Conservation (phyloP, 441 rosid genomes). For the Adansonia madagascariensis region DNA sequence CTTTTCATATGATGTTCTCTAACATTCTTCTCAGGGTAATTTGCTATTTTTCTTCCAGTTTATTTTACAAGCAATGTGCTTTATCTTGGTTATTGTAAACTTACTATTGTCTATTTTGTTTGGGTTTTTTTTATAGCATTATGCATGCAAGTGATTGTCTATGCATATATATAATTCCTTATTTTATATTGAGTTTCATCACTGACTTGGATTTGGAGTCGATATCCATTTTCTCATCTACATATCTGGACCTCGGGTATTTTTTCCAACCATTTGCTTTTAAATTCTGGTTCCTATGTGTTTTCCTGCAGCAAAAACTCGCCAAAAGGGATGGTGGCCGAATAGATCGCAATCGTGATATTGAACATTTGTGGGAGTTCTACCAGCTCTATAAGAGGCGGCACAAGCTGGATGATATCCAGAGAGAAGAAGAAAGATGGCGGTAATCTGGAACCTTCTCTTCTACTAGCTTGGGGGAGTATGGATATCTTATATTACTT, state of each 20-base stretch:
- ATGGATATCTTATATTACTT: conserved; percentile 43
- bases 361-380: conserved; percentile 85
- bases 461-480: conserved; percentile 80
- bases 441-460: conserved; percentile 85
- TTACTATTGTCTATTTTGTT: background rate
- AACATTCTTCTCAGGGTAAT: background rate
- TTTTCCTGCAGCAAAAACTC: conserved; percentile 90
- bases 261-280: background rate
- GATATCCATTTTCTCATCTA: background rate
- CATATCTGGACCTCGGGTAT: background rate
- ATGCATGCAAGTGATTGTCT: background rate
- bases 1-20: background rate
- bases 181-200: background rate
- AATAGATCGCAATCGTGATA: conserved; percentile 84
- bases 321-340: conserved; percentile 80
- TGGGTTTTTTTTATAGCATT: background rate
- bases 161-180: background rate
- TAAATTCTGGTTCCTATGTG: conserved; percentile 12
- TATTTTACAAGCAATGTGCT: background rate
- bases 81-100: background rate
- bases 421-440: conserved; percentile 78
- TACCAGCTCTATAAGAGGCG: conserved; percentile 74
- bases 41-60: background rate
- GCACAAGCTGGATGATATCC: conserved; percentile 91
- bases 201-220: background rate